Evolutionary conservation across 164 flowering plant species (phyloP).

Genomic region (Magnolia changhungtana): DNA sequence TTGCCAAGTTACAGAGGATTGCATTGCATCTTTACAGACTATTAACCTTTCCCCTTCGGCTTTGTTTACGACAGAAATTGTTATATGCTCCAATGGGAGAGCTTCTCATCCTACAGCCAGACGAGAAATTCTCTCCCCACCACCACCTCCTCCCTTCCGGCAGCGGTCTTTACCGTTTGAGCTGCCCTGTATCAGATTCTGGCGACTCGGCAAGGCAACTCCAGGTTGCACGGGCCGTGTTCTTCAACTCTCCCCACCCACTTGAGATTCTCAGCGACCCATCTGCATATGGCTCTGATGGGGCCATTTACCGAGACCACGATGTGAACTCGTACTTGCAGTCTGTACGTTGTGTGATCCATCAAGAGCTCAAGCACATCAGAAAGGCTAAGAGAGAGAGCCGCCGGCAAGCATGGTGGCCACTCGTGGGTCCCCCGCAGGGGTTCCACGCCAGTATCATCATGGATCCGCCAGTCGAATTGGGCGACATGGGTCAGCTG

Average conservation of each 20-base stretch:
- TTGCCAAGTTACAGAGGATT: no score
- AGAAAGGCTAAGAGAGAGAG: constrained; percentile 59
- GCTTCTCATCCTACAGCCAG: constrained; percentile 83
- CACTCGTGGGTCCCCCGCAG: constrained; percentile 35
- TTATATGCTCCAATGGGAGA: constrained; percentile 87
- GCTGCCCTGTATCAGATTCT: constrained; percentile 26
- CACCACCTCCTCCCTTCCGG: constrained; percentile 93
- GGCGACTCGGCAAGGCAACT: constrained; percentile 48
- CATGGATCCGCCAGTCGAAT: constrained; percentile 21
- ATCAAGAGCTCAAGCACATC: constrained; percentile 55
- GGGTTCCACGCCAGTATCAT: constrained; percentile 21
- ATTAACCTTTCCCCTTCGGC: neutral
- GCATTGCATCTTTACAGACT: no score
- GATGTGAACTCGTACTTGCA: constrained; percentile 77
- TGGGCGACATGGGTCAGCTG: constrained; percentile 13
- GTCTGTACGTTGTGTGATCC: constrained; percentile 54
- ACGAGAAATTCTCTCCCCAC: constrained; percentile 71
- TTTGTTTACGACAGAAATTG: constrained; percentile 48
- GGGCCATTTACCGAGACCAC: constrained; percentile 74
- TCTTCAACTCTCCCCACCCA: constrained; percentile 87
- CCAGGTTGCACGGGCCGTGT: constrained; percentile 52
- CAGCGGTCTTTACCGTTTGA: constrained; percentile 69
- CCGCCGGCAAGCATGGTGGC: constrained; percentile 66
- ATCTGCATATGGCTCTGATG: constrained; percentile 77
- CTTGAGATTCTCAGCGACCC: constrained; percentile 85